Evolutionary conservation across 2,329 filamentous ascomycete genomes (phyloP).

Genomic region (Diaporthe capsici): DNA sequence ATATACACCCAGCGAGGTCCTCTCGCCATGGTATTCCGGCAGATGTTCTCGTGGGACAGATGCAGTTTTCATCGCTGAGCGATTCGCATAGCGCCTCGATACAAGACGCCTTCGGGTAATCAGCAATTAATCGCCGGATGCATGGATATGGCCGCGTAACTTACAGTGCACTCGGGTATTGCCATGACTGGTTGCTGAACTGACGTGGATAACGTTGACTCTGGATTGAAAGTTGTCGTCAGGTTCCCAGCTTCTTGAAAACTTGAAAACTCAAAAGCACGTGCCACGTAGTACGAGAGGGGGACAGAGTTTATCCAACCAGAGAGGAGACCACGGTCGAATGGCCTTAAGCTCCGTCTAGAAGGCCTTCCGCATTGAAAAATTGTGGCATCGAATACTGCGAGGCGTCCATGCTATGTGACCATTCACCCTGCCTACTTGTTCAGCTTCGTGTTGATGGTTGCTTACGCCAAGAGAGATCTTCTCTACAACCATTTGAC

Average conservation of each 20-base stretch:
- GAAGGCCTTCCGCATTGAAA: not conserved
- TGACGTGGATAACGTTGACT: not conserved
- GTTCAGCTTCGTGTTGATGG: not conserved
- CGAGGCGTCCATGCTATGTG: not conserved
- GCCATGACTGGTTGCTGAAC: not conserved
- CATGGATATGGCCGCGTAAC: not conserved
- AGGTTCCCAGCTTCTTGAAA: not conserved
- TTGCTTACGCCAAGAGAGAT: conserved; percentile 16
- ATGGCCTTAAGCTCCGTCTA: not conserved
- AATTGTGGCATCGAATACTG: not conserved
- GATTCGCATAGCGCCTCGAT: conserved; percentile 5
- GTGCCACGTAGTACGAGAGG: no score
- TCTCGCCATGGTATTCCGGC: conserved; percentile 14
- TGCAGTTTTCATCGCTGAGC: conserved; percentile 1
- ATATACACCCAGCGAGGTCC: not conserved
- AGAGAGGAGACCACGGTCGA: not conserved
- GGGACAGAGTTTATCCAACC: not conserved
- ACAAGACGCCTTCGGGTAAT: not conserved
- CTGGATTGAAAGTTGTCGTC: not conserved
- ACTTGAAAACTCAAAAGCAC: not conserved
- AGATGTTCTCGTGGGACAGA: conserved; percentile 6
- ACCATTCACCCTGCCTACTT: not conserved
- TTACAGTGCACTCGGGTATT: conserved; percentile 1
- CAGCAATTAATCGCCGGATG: not conserved
- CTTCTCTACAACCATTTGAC: not conserved